phyloP scores from a whole-genome alignment of 768 basidiomycete species.

The Serendipita sp. region DNA sequence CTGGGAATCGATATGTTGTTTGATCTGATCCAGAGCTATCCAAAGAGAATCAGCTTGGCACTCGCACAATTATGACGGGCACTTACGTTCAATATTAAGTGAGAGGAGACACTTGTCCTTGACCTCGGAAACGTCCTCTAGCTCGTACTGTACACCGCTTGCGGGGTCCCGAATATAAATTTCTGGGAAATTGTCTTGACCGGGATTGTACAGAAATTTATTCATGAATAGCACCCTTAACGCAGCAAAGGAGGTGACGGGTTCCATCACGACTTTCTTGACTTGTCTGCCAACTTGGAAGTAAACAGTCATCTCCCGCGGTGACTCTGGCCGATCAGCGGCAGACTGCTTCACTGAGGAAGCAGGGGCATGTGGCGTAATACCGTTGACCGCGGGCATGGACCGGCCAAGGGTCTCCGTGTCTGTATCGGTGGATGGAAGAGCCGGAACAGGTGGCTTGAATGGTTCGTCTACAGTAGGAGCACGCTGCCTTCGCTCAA shows the following conservation, averaged over 20 bases:
- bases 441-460: slow-evolving; percentile 14
- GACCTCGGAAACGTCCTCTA: slow-evolving; percentile 89
- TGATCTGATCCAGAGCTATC: slow-evolving; percentile 91
- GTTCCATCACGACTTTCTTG: slow-evolving; percentile 67
- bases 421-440: slow-evolving; percentile 7
- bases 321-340: slow-evolving; percentile 7
- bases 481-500: not conserved
- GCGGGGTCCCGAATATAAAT: slow-evolving; percentile 90
- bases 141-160: slow-evolving; percentile 86
- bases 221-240: slow-evolving; percentile 84
- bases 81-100: slow-evolving; percentile 92
- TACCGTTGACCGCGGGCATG: not conserved
- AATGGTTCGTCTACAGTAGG: not conserved
- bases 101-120: slow-evolving; percentile 77
- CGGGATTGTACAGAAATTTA: slow-evolving; percentile 86
- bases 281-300: slow-evolving; percentile 82
- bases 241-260: slow-evolving; percentile 51
- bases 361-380: too few species aligned
- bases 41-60: not conserved
- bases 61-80: not conserved
- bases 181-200: slow-evolving; percentile 82
- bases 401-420: not conserved
- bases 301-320: slow-evolving; percentile 49
- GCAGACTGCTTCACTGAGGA: slow-evolving; percentile 12
- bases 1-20: slow-evolving; percentile 90